Base-by-base conservation (phyloP, 768 basidiomycete species). In the Hygrophorus pudorinus region DNA sequence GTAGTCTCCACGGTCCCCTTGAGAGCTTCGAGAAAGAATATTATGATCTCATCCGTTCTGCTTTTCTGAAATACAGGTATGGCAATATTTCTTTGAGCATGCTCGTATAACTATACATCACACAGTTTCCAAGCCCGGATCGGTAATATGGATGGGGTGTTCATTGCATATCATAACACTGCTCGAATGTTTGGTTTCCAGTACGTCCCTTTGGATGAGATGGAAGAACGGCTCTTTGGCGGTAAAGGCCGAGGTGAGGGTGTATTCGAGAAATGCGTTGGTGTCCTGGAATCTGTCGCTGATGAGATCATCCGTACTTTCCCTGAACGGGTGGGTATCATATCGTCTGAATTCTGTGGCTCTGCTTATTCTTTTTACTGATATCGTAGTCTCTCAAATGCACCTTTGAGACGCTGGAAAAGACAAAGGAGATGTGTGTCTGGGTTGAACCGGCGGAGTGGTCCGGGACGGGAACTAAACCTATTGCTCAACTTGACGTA, bases 131-230 rank as follows among this genome's bases (percentile, higher is more conserved):
- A 99, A 71, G 93, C 77, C 2, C 81, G 94, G 4, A 98, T 99
- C 48, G 94, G 94, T 7, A 79, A 83, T 56, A 98, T 98, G 94
- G 92, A 96, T 56, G 94, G 94, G 12, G 83, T 97, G 6, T 71
- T 91, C 47, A 78, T 90, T 31, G 81, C 88, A 16, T 89, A 86
- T 56, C 87, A 90, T 56, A 96, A 94, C 49, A 93, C 88, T 0
- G 76, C 77, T 5, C 73, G 75, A 13, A 75, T 96, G 40, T 91
- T 91, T 53, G 94, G 94, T 1, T 97, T 97, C 68, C 90, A 97
- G 60, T 99, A 98, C 56, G 63, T 94, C 24, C 75, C 91, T 1
- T 63, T 94, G 36, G 68, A 74, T 36, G 89, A 94, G 58, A 90
- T 99, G 83, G 94, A 98, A 50, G 67, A 73, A 33, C 72, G 76